Evolutionary conservation across 2,329 filamentous ascomycete genomes (phyloP).

Genomic region (Cladosporium sp.): DNA sequence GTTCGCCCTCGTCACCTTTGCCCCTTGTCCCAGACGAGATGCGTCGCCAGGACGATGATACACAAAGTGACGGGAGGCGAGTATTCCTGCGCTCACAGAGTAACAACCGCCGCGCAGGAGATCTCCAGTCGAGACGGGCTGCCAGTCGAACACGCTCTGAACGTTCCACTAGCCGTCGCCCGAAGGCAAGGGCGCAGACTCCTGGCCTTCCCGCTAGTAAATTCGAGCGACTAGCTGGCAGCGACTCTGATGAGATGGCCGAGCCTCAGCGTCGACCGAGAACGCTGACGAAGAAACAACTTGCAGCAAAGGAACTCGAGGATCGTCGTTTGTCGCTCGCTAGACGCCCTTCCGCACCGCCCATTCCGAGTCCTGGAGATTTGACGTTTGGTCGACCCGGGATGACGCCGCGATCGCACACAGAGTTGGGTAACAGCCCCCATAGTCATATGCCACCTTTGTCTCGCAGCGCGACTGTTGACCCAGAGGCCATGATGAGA

Average conservation of each 20-base stretch:
- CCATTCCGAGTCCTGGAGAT: slow-evolving; percentile 68
- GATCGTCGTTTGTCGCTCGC: slow-evolving; percentile 79
- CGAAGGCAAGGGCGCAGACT: background rate
- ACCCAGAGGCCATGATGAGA: slow-evolving; percentile 45
- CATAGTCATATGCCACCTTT: slow-evolving; percentile 33
- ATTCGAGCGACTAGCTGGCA: background rate
- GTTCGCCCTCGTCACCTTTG: slow-evolving; percentile 75
- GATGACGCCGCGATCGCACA: slow-evolving; percentile 31
- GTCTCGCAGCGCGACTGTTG: slow-evolving; percentile 59
- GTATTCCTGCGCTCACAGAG: background rate
- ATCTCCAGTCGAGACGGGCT: slow-evolving; percentile 28
- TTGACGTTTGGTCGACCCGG: slow-evolving; percentile 36
- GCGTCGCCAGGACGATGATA: background rate
- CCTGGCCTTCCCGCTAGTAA: background rate
- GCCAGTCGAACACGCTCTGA: slow-evolving; percentile 16
- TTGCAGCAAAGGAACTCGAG: slow-evolving; percentile 72
- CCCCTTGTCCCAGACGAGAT: slow-evolving; percentile 53
- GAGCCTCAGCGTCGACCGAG: slow-evolving; percentile 7
- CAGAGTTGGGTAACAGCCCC: slow-evolving; percentile 40
- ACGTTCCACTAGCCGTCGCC: background rate
- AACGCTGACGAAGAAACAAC: slow-evolving; percentile 35
- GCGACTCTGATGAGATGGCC: background rate
- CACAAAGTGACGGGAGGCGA: slow-evolving; percentile 7
- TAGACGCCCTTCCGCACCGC: slow-evolving; percentile 69
- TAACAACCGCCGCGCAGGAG: background rate